Conservation (phyloP, 2,329 filamentous ascomycete genomes). For the Gaeumannomyces sp. region DNA sequence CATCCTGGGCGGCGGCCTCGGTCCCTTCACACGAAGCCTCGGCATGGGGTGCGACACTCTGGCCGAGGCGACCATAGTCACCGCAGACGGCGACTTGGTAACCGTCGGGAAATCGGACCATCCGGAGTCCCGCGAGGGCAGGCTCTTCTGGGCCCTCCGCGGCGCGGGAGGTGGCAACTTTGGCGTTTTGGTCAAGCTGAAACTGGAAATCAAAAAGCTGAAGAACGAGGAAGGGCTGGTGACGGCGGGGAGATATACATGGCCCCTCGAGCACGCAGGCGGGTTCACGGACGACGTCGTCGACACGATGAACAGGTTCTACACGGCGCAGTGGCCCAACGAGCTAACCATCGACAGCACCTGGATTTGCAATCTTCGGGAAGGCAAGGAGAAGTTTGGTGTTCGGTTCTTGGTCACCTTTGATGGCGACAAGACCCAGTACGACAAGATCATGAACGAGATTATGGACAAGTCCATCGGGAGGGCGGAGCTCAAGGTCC, state of each 20-base stretch:
- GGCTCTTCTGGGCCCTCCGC: neutral
- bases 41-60: neutral
- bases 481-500: neutral
- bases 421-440: neutral
- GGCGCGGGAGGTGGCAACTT: neutral
- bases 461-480: neutral
- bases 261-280: neutral
- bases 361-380: neutral
- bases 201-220: neutral
- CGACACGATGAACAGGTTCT: neutral
- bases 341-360: neutral
- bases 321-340: neutral
- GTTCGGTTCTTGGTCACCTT: neutral
- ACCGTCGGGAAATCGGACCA: neutral
- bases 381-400: neutral
- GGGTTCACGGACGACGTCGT: neutral
- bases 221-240: neutral
- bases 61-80: neutral
- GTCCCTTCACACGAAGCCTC: neutral
- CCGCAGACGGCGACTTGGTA: neutral
- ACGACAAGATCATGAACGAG: neutral
- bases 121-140: neutral
- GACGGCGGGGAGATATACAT: neutral
- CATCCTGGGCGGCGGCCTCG: neutral
- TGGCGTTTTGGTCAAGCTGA: neutral